These are phyloP conservation scores for Lanmaoa rubissima DNA, from an alignment of 768 basidiomycete species.

Conservation along the genomic window DNA sequence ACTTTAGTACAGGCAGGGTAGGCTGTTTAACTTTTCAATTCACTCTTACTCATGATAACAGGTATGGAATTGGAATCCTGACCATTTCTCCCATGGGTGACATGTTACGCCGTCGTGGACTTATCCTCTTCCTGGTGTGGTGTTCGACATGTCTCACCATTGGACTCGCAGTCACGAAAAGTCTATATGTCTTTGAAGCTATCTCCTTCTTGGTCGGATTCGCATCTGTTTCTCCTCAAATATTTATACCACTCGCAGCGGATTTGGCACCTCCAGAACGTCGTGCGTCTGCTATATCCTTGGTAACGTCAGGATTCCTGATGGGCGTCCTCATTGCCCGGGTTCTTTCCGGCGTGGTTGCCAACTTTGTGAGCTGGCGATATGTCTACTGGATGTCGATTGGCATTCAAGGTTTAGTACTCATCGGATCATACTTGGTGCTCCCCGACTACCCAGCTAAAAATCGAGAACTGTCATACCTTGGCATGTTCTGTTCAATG, in stretches of 20 bases:
- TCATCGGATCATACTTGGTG: slow-evolving; percentile 54
- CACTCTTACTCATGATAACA: slow-evolving; percentile 19
- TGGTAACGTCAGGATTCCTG: slow-evolving; percentile 64
- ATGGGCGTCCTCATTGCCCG: slow-evolving; percentile 72
- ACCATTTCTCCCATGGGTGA: slow-evolving; percentile 80
- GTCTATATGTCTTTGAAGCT: slow-evolving; percentile 55
- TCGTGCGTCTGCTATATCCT: slow-evolving; percentile 70
- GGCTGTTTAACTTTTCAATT: slow-evolving; percentile 1
- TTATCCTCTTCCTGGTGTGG: slow-evolving; percentile 60
- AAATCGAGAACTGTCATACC: slow-evolving; percentile 59
- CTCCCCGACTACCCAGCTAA: slow-evolving; percentile 81
- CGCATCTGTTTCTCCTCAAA: slow-evolving; percentile 64
- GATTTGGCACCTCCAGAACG: slow-evolving; percentile 74
- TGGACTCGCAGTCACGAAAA: slow-evolving; percentile 62
- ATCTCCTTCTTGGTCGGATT: slow-evolving; percentile 69
- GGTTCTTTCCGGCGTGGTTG: slow-evolving; percentile 69
- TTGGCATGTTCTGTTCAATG: slow-evolving; percentile 69
- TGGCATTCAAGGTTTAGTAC: slow-evolving; percentile 57
- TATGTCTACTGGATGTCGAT: slow-evolving; percentile 76
- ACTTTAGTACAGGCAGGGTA: slow-evolving; percentile 67
- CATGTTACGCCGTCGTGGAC: slow-evolving; percentile 67
- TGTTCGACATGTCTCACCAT: slow-evolving; percentile 59
- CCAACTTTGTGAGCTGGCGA: slow-evolving; percentile 65
- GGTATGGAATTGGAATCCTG: slow-evolving; percentile 69
- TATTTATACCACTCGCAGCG: slow-evolving; percentile 69